Evolutionary conservation across 202 grass and related monocot genomes (phyloP).

Genomic region (Musa balbisiana): DNA sequence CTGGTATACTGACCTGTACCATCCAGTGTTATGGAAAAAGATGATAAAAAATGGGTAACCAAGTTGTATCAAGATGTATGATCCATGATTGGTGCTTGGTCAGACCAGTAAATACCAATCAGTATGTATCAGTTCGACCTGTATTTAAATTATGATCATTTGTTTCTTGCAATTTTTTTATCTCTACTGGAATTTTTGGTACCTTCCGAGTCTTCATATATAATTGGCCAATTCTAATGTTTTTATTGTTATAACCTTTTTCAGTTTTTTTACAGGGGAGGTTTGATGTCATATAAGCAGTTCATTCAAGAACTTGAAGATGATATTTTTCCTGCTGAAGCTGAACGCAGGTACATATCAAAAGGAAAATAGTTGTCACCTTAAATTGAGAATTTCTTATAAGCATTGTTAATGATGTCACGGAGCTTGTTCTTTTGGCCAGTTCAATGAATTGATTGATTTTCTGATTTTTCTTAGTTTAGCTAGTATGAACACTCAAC

Average conservation of each 20-base stretch:
- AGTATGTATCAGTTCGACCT: too few relatives aligned
- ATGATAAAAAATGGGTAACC: too few relatives aligned
- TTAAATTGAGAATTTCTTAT: neutral
- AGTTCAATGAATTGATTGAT: neutral
- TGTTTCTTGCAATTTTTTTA: neutral
- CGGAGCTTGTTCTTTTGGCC: neutral
- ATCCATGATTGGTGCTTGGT: too few relatives aligned
- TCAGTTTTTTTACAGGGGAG: slow-evolving; percentile 53
- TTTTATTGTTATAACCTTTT: neutral
- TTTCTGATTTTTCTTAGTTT: neutral
- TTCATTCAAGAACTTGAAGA: slow-evolving; percentile 99
- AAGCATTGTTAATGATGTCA: neutral
- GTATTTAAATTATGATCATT: neutral
- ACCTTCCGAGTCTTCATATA: neutral
- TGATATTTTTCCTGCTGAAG: slow-evolving; percentile 92
- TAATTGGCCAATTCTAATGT: neutral
- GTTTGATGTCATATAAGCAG: slow-evolving; percentile 96
- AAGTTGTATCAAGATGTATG: too few relatives aligned
- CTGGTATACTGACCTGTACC: neutral
- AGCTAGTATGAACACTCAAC: neutral
- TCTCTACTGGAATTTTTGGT: neutral
- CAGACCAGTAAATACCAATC: too few relatives aligned
- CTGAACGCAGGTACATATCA: slow-evolving; percentile 60
- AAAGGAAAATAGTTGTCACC: neutral
- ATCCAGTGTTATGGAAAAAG: too few relatives aligned